Evolutionary conservation across 2,329 filamentous ascomycete genomes (phyloP).

Genomic region (Sporothrix inflata): DNA sequence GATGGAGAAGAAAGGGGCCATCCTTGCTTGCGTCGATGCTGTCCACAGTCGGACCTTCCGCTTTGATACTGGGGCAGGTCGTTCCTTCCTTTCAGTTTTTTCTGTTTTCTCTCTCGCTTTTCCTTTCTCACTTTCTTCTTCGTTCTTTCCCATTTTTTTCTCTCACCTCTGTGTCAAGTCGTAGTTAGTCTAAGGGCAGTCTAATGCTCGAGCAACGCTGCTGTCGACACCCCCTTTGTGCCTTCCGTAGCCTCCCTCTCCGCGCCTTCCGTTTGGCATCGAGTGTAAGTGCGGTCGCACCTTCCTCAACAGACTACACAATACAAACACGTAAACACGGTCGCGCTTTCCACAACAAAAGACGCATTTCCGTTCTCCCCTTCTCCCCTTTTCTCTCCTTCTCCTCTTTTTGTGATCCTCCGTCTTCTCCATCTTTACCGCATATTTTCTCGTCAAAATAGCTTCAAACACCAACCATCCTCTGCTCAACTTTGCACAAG

Average conservation of each 20-base stretch:
- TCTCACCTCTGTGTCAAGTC: background rate
- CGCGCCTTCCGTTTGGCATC: slow-evolving; percentile 4
- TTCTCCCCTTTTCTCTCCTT: background rate
- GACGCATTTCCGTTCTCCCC: background rate
- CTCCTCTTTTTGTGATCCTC: background rate
- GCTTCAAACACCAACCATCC: slow-evolving; percentile 15
- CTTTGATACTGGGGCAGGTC: background rate
- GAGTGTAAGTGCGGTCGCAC: background rate
- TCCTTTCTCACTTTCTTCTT: background rate
- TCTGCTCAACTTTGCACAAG: slow-evolving; percentile 1
- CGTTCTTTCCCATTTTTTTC: background rate
- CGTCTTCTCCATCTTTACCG: background rate
- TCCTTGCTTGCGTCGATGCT: background rate
- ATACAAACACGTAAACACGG: background rate
- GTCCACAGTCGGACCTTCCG: slow-evolving; percentile 11
- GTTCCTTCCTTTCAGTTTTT: background rate
- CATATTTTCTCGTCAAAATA: slow-evolving; percentile 23
- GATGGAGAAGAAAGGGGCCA: background rate
- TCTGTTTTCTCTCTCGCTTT: background rate
- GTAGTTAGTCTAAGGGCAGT: background rate
- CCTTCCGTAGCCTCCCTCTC: background rate
- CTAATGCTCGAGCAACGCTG: no score
- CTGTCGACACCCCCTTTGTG: background rate
- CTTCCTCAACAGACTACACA: background rate
- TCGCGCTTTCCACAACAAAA: background rate